Evolutionary conservation across 805 yeast genomes (phyloP), one percentile per base, ranked within the genome.

Genomic region (Groenewaldozyma tartarivorans): DNA sequence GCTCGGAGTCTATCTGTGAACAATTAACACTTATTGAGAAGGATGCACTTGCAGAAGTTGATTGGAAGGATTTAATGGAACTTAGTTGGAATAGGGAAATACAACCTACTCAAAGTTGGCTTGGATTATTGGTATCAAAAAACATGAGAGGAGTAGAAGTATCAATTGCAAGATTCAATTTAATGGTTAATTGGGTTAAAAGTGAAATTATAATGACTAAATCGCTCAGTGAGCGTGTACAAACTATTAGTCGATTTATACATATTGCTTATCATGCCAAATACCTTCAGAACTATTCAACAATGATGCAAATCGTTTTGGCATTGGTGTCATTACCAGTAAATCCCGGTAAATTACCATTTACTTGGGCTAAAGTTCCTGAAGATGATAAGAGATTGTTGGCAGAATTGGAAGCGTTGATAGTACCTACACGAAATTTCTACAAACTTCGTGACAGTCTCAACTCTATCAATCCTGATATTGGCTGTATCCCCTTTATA

Each of bases 161-260:
- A 36, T 86, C 85, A 9, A 78, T 86, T 31, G 72, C 94, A 0
- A 67, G 98, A 45, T 92, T 88, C 68, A 88, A 90, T 55, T 64
- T 90, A 44, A 79, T 84, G 65, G 88, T 84, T 4, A 85, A 84
- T 52, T 90, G 97, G 97, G 78, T 88, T 32, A 77, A 84, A 26
- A 84, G 95, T 0, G 96, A 90, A 63, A 75, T 92, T 41, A 59
- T 86, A 13, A 63, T 90, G 45, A 85, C 95, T 6, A 69, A 68
- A 42, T 64, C 70, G 33, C 66, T 73, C 20, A 67, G 65, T 2
- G 74, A 84, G 49, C 68, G 90, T 48, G 74, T 77, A 33, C 69
- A 75, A 42, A 71, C 88, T 1, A 73, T 88, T n/a, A 78, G 86
- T n/a, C 68, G 90, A 49, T 86, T 83, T 52, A 85, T 90, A 44